A percentile compares a stretch with the other conserved stretches of the same genome.
Evolutionary conservation across 73 alveolate species (phyloP).

Genomic region (Stentor coeruleus): DNA sequence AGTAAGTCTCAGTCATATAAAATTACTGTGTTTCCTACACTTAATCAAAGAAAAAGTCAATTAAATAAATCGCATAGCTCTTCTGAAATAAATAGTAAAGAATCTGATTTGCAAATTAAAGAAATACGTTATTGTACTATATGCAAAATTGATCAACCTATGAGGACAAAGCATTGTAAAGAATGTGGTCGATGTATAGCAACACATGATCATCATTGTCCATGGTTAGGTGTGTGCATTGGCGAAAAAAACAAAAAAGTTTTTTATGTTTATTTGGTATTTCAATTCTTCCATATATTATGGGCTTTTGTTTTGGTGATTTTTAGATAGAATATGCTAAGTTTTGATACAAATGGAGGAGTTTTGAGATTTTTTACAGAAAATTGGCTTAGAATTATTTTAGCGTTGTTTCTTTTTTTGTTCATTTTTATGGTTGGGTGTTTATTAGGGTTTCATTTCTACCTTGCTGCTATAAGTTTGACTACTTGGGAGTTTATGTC

Average conservation of each 20-base stretch:
- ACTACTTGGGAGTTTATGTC: conserved; percentile 63
- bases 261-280: conserved; percentile 41
- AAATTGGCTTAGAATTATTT: conserved; percentile 15
- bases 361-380: background rate
- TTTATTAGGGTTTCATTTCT: conserved; percentile 32
- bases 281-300: conserved; percentile 25
- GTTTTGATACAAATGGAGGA: background rate
- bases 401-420: background rate
- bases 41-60: too few relatives aligned
- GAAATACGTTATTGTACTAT: conserved; percentile 46
- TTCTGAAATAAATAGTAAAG: too few relatives aligned
- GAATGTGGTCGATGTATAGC: conserved; percentile 59
- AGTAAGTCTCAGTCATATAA: background rate
- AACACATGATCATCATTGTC: conserved; percentile 76
- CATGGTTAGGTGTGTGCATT: conserved; percentile 64
- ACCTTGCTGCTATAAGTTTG: conserved; percentile 41
- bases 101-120: background rate
- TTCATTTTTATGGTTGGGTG: conserved; percentile 20
- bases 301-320: conserved; percentile 30
- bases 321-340: background rate
- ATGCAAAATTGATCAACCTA: conserved; percentile 66
- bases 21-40: too few relatives aligned
- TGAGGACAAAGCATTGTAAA: conserved; percentile 60
- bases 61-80: too few relatives aligned
- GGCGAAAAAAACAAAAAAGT: conserved; percentile 61